Evolutionary conservation across 2,329 filamentous ascomycete species (phyloP).

Genomic region (Verticillium klebahnii): DNA sequence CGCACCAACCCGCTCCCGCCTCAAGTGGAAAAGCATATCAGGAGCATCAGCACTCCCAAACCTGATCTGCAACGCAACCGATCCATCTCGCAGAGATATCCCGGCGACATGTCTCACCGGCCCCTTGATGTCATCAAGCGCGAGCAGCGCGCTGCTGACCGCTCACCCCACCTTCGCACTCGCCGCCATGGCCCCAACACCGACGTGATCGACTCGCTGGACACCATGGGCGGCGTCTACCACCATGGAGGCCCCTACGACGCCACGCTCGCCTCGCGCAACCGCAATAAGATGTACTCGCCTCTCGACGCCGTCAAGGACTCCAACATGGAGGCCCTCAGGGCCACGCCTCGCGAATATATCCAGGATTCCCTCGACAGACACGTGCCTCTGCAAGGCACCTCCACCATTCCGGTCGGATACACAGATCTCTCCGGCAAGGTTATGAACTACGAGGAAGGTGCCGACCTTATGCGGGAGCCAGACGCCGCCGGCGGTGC

Average conservation of each 20-base stretch:
- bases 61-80: constrained; percentile 16
- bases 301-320: constrained; percentile 73
- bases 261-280: constrained; percentile 70
- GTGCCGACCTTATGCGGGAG: constrained; percentile 80
- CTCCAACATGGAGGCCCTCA: constrained; percentile 71
- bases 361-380: constrained; percentile 67
- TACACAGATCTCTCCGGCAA: constrained; percentile 62
- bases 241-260: constrained; percentile 93
- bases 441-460: constrained; percentile 75
- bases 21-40: not conserved
- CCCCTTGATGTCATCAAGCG: constrained; percentile 63
- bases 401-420: constrained; percentile 72
- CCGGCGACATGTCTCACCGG: constrained; percentile 59
- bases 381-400: constrained; percentile 78
- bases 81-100: constrained; percentile 55
- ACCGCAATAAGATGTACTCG: constrained; percentile 56
- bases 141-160: constrained; percentile 61
- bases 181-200: constrained; percentile 61
- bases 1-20: not conserved
- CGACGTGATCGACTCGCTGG: constrained; percentile 78
- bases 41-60: constrained; percentile 9
- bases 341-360: constrained; percentile 75
- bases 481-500: constrained; percentile 62
- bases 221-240: constrained; percentile 63
- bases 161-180: constrained; percentile 61